Base-by-base conservation (phyloP, 345 rosid species). In the Mangifera indica region DNA sequence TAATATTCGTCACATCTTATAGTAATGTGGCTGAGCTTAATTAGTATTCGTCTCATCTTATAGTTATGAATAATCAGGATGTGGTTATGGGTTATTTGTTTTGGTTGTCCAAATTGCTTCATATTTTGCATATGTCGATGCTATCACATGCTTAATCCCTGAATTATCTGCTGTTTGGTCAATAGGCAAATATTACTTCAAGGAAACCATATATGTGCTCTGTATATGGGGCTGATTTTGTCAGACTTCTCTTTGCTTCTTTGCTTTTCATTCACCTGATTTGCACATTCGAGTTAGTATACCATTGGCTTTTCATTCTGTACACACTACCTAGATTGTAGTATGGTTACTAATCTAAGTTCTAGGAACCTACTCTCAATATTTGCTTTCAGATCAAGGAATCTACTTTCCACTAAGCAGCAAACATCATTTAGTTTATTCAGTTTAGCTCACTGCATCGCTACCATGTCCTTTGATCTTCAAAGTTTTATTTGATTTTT, bases 201-300 rank as follows among this genome's bases (percentile, higher is more conserved):
- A 66, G 59, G 63, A 60, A 42, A 52, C 34, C 63, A 54, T 71
- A 59, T 20, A 64, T 24, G 46, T 77, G 69, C 71, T 65, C 66
- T 72, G 73, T 37, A 69, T 66, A 66, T 72, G 60, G 3, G 48
- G 71, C 70, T 63, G 69, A 70, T 72, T 70, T 56, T 42, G 53
- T 57, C 44, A 26, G 57, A 34, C 21, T 6, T 74, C 54, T 57
- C 54, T 67, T 71, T 61, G 18, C 51, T 40, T 73, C 45, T 54
- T 37, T 24, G 45, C 24, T 26, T 7, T n/a, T 55, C 14, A 1
- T 67, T 49, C 71, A 15, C 22, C 6, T 46, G 55, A 46, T 64
- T 46, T 1, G 56, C 55, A 46, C 1, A 18, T 14, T 42, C 21
- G 15, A 67, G 22, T 48, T 20, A 34, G 26, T 13, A 53, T 37